Evolutionary conservation across 768 basidiomycete genomes (phyloP).

Genomic region (Obba rivulosa): DNA sequence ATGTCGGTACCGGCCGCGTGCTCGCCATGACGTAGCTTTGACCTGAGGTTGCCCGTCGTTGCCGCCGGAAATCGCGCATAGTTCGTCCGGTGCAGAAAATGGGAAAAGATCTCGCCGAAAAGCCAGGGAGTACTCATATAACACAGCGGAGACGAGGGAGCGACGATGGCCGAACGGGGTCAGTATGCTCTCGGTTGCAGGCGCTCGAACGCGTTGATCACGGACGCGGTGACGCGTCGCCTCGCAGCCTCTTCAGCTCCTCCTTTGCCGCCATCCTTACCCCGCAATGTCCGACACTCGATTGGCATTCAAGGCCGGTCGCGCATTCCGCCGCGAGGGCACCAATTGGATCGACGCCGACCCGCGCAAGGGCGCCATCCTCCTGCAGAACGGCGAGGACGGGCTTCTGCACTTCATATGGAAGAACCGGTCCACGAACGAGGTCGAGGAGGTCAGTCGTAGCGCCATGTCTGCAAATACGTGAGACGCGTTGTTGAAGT

Average conservation of each 20-base stretch:
- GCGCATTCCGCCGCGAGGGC: conserved; percentile 62
- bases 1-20: too few relatives aligned
- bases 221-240: conserved; percentile 4
- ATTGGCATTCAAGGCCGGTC: conserved; percentile 61
- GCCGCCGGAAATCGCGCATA: too few relatives aligned
- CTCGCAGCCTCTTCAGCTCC: neutral
- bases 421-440: conserved; percentile 64
- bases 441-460: conserved; percentile 52
- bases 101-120: too few relatives aligned
- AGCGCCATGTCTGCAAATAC: too few relatives aligned
- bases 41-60: too few relatives aligned
- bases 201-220: conserved; percentile 9
- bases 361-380: conserved; percentile 68
- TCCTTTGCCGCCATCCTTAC: neutral
- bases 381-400: conserved; percentile 66
- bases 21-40: too few relatives aligned
- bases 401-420: conserved; percentile 75
- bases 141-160: too few relatives aligned
- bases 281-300: conserved; percentile 16
- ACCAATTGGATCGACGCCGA: conserved; percentile 65
- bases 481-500: conserved; percentile 1
- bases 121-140: too few relatives aligned
- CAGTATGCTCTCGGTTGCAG: conserved; percentile 4
- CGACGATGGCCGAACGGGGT: too few relatives aligned
- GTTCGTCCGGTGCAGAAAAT: too few relatives aligned